Base-by-base conservation (phyloP, 2,329 filamentous ascomycete species). In the Aureobasidium namibiae region DNA sequence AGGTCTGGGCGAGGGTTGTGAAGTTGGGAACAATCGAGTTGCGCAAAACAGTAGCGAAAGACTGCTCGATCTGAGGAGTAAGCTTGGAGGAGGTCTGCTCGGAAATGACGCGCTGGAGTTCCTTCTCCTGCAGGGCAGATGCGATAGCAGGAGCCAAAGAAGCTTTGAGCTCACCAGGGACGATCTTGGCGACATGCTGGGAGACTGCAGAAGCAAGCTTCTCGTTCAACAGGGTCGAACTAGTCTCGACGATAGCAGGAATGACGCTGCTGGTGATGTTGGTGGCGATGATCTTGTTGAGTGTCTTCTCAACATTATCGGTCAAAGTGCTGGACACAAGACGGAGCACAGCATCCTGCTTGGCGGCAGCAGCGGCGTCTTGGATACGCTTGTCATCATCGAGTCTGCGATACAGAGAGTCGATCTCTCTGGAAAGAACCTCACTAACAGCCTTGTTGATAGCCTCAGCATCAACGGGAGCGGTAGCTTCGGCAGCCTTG, bases 231-330 rank as follows among this genome's bases (percentile, higher is more conserved):
- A 86, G 81, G 62, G 84, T 82, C 45, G 83, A 80, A 14, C 89
- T 84, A 42, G 86, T 79, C 54, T 85, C 81, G 41, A 85, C 82
- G 60, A 97, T 77, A 33, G 85, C 79, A 11, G 94, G 92, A 56
- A 96, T 78, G 45, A 96, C 83, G 14, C 85, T 80, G 59, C 85
- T 80, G 62, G 89, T 82, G 64, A 96, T 89, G 70, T 88, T 88
- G 49, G 85, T 81, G 48, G 84, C 82, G 53, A 96, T 86, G 65
- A 95, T 89, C 62, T 84, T 85, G 62, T 85, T 80, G 38, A 96
- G 80, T 23, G 89, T 89, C 67, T 88, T 86, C 72, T 90, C 86
- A 24, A 89, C 82, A 60, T 89, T 89, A 61, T 87, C 84, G 11
- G 83, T 83, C 45, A 90, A 73, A 2, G 86, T 88, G 62, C 78